Evolutionary conservation across 192 early-diverging fungal species (phyloP).

Genomic region (Linnemannia exigua): DNA sequence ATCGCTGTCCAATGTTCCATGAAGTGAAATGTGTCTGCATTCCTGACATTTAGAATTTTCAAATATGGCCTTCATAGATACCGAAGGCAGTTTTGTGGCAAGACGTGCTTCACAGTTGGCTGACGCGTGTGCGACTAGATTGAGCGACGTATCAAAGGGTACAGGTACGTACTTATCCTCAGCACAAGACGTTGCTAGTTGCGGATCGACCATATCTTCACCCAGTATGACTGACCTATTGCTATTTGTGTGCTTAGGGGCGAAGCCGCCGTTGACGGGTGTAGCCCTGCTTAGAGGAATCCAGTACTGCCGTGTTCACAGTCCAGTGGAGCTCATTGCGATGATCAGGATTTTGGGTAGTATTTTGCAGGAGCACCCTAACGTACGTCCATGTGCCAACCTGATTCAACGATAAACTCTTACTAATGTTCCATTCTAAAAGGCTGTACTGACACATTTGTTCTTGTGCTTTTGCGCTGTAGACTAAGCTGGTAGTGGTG

Average conservation of each 20-base stretch:
- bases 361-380: constrained; percentile 23
- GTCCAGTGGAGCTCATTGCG: constrained; percentile 47
- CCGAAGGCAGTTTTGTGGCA: constrained; percentile 54
- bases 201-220: too few relatives aligned
- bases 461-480: neutral
- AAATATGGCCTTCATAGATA: constrained; percentile 19
- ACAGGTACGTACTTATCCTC: neutral
- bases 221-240: too few relatives aligned
- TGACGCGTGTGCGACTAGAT: neutral
- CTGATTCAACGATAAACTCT: neutral
- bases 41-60: too few relatives aligned
- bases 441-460: neutral
- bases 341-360: constrained; percentile 33
- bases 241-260: neutral
- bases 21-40: too few relatives aligned
- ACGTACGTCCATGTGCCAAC: constrained; percentile 2
- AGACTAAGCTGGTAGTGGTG: constrained; percentile 40
- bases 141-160: neutral
- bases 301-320: constrained; percentile 53
- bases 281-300: constrained; percentile 39
- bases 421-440: neutral
- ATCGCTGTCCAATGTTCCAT: neutral
- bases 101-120: constrained; percentile 36
- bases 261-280: neutral
- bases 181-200: too few relatives aligned